Evolutionary conservation across 495 filamentous ascomycete genomes (phyloP).

Genomic region (Penicillium fimorum): DNA sequence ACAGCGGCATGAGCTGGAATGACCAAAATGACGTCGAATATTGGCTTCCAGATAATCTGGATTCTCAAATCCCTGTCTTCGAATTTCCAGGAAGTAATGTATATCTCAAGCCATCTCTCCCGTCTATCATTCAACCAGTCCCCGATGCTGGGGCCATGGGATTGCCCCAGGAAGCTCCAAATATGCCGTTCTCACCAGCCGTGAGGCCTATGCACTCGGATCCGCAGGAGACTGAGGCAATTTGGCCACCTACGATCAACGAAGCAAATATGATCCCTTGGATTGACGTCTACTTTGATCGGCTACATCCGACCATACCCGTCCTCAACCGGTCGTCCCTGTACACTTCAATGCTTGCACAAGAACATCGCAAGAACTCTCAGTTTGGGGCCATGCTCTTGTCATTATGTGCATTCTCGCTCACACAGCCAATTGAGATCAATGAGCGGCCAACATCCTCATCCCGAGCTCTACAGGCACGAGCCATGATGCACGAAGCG

Average conservation of each 20-base stretch:
- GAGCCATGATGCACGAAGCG: slow-evolving; percentile 70
- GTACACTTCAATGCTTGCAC: slow-evolving; percentile 58
- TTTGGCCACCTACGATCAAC: slow-evolving; percentile 40
- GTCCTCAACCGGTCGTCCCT: slow-evolving; percentile 64
- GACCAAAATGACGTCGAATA: slow-evolving; percentile 38
- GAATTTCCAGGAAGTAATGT: slow-evolving; percentile 42
- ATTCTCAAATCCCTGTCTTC: slow-evolving; percentile 36
- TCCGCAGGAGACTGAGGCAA: slow-evolving; percentile 19
- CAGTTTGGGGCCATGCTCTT: slow-evolving; percentile 65
- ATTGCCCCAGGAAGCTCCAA: slow-evolving; percentile 22
- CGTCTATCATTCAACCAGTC: slow-evolving; percentile 40
- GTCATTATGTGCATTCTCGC: slow-evolving; percentile 77
- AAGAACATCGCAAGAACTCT: slow-evolving; percentile 67
- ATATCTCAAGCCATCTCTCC: slow-evolving; percentile 39
- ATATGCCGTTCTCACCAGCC: slow-evolving; percentile 25
- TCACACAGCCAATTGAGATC: slow-evolving; percentile 75
- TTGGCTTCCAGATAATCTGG: slow-evolving; percentile 43
- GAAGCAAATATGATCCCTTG: slow-evolving; percentile 53
- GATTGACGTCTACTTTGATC: slow-evolving; percentile 79
- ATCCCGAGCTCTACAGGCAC: slow-evolving; percentile 52
- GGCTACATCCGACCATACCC: slow-evolving; percentile 78
- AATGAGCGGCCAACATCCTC: slow-evolving; percentile 41
- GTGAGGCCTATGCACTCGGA: slow-evolving; percentile 22
- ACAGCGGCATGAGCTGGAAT: slow-evolving; percentile 31
- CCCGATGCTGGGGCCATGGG: slow-evolving; percentile 22